Conservation (phyloP, 2,329 filamentous ascomycete species). For the Bipolaris sorokiniana region DNA sequence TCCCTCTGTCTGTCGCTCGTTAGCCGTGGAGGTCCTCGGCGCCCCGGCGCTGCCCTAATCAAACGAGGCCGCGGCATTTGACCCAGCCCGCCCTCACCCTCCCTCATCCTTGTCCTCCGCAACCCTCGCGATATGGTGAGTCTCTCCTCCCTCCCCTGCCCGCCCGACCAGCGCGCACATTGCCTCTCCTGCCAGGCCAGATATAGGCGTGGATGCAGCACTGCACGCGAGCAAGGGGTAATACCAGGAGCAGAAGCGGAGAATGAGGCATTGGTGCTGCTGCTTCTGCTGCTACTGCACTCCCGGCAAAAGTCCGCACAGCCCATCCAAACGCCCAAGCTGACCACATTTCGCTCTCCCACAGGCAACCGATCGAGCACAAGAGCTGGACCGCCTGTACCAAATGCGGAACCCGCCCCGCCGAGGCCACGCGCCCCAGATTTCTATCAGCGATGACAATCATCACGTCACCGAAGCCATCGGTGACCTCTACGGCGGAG, state of each 20-base stretch:
- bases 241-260: too few species aligned
- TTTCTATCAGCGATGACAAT: conserved; percentile 82
- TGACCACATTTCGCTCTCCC: conserved; percentile 34
- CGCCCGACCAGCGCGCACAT: neutral
- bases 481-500: conserved; percentile 85
- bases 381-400: conserved; percentile 56
- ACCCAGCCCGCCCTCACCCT: conserved; percentile 8
- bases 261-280: neutral
- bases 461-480: conserved; percentile 96
- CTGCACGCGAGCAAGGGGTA: neutral
- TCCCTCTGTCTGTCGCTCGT: conserved; percentile 12
- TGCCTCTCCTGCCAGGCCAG: neutral
- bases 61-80: conserved; percentile 24
- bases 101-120: conserved; percentile 17
- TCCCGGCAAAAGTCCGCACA: conserved; percentile 15
- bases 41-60: conserved; percentile 18
- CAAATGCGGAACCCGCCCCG: conserved; percentile 59
- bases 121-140: conserved; percentile 35
- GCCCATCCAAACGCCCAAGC: conserved; percentile 21
- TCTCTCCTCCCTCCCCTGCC: conserved; percentile 1
- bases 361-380: conserved; percentile 51
- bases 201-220: neutral
- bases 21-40: conserved; percentile 18
- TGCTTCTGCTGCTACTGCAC: conserved; percentile 1
- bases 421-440: conserved; percentile 64